Evolutionary conservation across 768 basidiomycete species (phyloP).

Genomic region (Lactarius akahatsu): DNA sequence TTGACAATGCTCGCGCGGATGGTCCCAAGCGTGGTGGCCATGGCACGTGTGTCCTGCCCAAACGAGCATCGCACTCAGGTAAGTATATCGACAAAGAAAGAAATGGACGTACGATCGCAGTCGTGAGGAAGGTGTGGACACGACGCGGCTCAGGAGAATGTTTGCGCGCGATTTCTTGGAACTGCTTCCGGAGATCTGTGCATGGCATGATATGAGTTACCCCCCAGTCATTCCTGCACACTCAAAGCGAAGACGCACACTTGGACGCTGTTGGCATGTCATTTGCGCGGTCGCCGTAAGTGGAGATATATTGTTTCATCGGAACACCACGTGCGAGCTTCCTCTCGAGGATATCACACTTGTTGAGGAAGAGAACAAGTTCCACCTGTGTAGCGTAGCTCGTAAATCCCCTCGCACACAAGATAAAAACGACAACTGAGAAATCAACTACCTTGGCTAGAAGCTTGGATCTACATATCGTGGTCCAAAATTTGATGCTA

Average conservation of each 20-base stretch:
- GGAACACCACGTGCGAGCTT: conserved; percentile 60
- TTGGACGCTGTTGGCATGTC: conserved; percentile 59
- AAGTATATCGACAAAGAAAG: neutral
- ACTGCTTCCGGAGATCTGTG: conserved; percentile 27
- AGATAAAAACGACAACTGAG: neutral
- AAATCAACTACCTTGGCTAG: conserved; percentile 1
- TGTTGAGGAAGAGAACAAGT: conserved; percentile 44
- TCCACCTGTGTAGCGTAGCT: conserved; percentile 28
- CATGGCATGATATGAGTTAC: neutral
- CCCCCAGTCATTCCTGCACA: neutral
- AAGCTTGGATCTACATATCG: conserved; percentile 24
- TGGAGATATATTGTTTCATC: conserved; percentile 59
- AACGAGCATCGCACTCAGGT: neutral
- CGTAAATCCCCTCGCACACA: neutral
- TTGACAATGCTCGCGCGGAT: conserved; percentile 12
- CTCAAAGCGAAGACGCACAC: conserved; percentile 47
- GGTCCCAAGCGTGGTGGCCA: neutral
- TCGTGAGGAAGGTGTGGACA: conserved; percentile 22
- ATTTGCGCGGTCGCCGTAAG: conserved; percentile 68
- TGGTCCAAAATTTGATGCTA: conserved; percentile 22
- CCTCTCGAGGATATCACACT: conserved; percentile 63
- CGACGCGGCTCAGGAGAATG: conserved; percentile 25
- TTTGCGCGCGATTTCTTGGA: conserved; percentile 18
- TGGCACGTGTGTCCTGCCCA: conserved; percentile 18
- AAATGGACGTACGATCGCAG: conserved; percentile 21